A percentile compares a stretch with the other conserved stretches of the same genome.
phyloP scores from a whole-genome alignment of 2,329 filamentous ascomycete genomes.

The Fusarium sp. region DNA sequence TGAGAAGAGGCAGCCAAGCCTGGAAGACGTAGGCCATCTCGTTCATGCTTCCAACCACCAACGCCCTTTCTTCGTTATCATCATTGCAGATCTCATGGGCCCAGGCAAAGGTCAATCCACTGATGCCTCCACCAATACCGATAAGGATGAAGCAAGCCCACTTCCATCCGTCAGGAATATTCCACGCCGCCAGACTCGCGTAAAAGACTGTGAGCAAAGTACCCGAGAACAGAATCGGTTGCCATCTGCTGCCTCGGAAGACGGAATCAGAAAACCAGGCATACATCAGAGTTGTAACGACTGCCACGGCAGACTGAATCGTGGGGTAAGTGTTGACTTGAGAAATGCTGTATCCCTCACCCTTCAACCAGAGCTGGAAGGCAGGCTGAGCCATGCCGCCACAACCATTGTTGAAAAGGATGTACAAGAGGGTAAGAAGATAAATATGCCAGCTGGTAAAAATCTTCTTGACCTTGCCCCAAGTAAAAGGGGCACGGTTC shows the following conservation, averaged over 20 bases:
- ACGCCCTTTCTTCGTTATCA: slow-evolving; percentile 72
- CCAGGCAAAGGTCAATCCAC: slow-evolving; percentile 61
- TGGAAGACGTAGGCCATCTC: slow-evolving; percentile 77
- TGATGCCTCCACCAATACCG: slow-evolving; percentile 62
- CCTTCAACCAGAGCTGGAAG: slow-evolving; percentile 64
- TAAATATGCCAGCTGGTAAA: slow-evolving; percentile 75
- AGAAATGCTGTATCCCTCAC: slow-evolving; percentile 53
- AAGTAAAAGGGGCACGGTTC: slow-evolving; percentile 53
- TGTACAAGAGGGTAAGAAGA: slow-evolving; percentile 66
- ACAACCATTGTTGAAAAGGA: slow-evolving; percentile 72
- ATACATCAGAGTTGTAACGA: slow-evolving; percentile 70
- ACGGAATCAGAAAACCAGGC: slow-evolving; percentile 74
- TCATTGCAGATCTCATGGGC: slow-evolving; percentile 62
- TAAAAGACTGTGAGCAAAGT: slow-evolving; percentile 54
- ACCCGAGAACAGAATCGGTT: slow-evolving; percentile 69
- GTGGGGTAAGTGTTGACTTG: slow-evolving; percentile 68
- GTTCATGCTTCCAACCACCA: slow-evolving; percentile 76
- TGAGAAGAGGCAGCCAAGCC: slow-evolving; percentile 74
- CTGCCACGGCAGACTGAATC: slow-evolving; percentile 63
- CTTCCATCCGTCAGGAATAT: slow-evolving; percentile 65
- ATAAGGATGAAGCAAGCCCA: slow-evolving; percentile 72
- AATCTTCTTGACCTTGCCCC: slow-evolving; percentile 68
- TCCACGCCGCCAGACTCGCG: slow-evolving; percentile 56
- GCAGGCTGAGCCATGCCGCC: slow-evolving; percentile 62
- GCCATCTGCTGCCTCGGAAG: slow-evolving; percentile 70